Evolutionary conservation across 1,139 yeast genomes (phyloP), one percentile per base, ranked within the genome.

Genomic region (Yamadazyma trypodendri): DNA sequence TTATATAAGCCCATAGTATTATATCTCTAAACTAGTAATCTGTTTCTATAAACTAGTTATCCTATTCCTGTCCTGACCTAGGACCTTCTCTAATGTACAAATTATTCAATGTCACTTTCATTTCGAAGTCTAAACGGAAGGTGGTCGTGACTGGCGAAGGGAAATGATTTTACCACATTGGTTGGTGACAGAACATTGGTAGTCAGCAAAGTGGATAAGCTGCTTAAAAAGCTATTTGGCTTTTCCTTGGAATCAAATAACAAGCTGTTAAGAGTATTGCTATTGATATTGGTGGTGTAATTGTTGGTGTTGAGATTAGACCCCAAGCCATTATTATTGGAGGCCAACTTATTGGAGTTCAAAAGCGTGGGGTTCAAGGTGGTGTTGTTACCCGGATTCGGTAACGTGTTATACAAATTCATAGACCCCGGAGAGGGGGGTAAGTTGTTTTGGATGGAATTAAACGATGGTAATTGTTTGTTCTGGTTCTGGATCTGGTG

Each of bases 141-240:
- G 11, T 37, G 35, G 8, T 36, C 32, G 22, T 39, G 40, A 13
- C 28, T 32, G 11, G 17, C 29, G 23, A 38, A 36, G 3, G 39
- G 41, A n/a, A 42, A 39, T 4, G 44, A 30, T 34, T 39, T 39
- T 24, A 32, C 24, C 20, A 32, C 13, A 13, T 27, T 25, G 10
- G 31, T 28, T 10, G 35, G 35, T 10, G 35, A 32, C 15, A 29
- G 31, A 4, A 32, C 29, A 16, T 14, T 32, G 12, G 29, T 32
- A 1, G 66, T 92, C 27, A 81, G 84, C 52, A 82, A 88, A 45
- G 95, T 92, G 16, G 97, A 90, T 56, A 70, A 97, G 37, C 69
- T 88, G 20, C 90, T 94, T 2, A 75, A 87, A 2, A 74, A 79
- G 39, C 75, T 86, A 2, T 84, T 81, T 54, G 82, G 86, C n/a